A percentile compares a stretch with the other conserved stretches of the same genome.
These are phyloP conservation scores for Coniochaeta sp. DNA, from an alignment of 2,329 filamentous ascomycete genomes.

Conservation along the genomic window DNA sequence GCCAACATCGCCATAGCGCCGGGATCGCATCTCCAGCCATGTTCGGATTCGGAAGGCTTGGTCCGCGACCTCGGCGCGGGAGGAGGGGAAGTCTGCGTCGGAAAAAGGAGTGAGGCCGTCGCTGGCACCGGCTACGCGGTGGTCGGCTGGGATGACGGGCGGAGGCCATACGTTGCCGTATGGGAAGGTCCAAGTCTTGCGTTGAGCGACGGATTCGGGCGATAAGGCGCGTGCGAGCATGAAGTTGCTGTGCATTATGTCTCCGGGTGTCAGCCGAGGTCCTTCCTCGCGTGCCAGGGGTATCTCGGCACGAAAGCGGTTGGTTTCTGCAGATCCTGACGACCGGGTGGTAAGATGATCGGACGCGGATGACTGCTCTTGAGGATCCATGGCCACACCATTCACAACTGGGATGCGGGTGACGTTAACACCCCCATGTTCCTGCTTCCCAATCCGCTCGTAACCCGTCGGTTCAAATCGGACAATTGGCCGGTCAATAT, in stretches of 20 bases:
- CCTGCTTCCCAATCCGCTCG: conserved; percentile 12
- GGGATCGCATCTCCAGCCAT: conserved; percentile 62
- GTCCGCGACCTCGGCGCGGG: conserved; percentile 56
- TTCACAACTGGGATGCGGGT: conserved; percentile 3
- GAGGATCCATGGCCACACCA: conserved; percentile 4
- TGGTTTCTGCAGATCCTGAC: conserved; percentile 5
- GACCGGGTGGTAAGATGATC: background rate
- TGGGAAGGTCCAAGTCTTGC: conserved; percentile 23
- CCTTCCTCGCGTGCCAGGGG: conserved; percentile 43
- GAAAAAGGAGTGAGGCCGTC: conserved; percentile 18
- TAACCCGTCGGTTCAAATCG: conserved; percentile 35
- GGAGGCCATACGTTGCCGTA: conserved; percentile 70
- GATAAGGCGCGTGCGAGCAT: conserved; percentile 51
- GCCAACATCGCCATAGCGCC: conserved; percentile 15
- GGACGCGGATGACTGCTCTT: background rate
- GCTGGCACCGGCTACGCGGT: conserved; percentile 38
- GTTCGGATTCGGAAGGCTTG: conserved; percentile 66
- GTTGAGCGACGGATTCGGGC: conserved; percentile 25
- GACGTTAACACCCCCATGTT: conserved; percentile 3
- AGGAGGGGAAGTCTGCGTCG: conserved; percentile 32
- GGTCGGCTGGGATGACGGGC: conserved; percentile 54
- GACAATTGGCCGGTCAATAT: conserved; percentile 67
- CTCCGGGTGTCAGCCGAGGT: conserved; percentile 13
- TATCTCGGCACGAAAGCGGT: conserved; percentile 41
- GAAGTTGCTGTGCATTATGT: conserved; percentile 59